Conservation (phyloP, 305 asterid genomes). For the Ilex paraguariensis region DNA sequence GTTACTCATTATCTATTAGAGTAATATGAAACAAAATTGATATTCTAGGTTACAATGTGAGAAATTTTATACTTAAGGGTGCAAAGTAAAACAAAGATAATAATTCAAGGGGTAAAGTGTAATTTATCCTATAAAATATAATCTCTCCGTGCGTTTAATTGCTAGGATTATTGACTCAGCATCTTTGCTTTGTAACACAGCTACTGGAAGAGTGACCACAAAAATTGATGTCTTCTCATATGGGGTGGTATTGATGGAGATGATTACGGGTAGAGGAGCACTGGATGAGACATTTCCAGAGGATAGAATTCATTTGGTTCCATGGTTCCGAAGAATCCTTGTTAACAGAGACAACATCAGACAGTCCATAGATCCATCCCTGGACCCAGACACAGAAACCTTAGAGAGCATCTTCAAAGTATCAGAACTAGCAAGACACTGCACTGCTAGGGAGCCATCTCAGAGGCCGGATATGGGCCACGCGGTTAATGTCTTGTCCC, state of each 20-base stretch:
- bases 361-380: conserved; percentile 40
- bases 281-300: conserved; percentile 67
- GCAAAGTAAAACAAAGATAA: no score
- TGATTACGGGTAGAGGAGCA: conserved; percentile 66
- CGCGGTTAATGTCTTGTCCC: conserved; percentile 54
- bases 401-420: conserved; percentile 48
- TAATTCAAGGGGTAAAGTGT: no score
- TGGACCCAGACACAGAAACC: conserved; percentile 45
- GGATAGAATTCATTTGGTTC: conserved; percentile 50
- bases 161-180: neutral
- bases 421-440: conserved; percentile 72
- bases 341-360: conserved; percentile 34
- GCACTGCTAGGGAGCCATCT: conserved; percentile 66
- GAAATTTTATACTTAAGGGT: no score
- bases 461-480: conserved; percentile 85
- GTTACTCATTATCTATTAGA: no score
- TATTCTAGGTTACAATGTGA: no score
- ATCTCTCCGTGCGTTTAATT: neutral
- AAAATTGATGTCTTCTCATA: conserved; percentile 81
- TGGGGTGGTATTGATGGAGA: conserved; percentile 88
- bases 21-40: no score
- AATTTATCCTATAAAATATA: no score
- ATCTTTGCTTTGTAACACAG: conserved; percentile 23
- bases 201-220: conserved; percentile 79
- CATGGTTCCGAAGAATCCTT: conserved; percentile 59